phyloP scores from a whole-genome alignment of 352 stramenopile species.

The Pythium phragmitis region DNA sequence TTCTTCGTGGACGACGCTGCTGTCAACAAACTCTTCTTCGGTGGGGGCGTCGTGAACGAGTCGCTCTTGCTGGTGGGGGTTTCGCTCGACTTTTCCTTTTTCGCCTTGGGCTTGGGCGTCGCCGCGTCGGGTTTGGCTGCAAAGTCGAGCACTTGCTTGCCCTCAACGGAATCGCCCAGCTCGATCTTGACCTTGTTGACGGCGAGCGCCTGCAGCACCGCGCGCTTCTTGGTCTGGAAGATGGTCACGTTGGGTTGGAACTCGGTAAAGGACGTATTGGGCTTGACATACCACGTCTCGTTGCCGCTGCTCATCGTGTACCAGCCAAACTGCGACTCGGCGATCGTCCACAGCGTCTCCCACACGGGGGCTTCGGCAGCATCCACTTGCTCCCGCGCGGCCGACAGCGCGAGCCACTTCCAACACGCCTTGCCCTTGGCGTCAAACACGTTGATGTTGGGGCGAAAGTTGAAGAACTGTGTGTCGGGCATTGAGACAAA shows the following conservation, averaged over 20 bases:
- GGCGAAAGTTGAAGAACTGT: slow-evolving; percentile 81
- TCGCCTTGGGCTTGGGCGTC: slow-evolving; percentile 10
- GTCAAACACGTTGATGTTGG: slow-evolving; percentile 84
- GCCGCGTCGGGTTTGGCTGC: slow-evolving; percentile 20
- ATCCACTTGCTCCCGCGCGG: slow-evolving; percentile 26
- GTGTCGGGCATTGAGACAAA: slow-evolving; percentile 78
- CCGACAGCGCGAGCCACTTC: slow-evolving; percentile 61
- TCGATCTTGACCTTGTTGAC: slow-evolving; percentile 48
- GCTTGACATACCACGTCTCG: slow-evolving; percentile 78
- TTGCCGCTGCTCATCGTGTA: slow-evolving; percentile 68
- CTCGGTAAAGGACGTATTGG: slow-evolving; percentile 62
- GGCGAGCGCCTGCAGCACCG: slow-evolving; percentile 63
- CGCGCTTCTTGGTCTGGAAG: slow-evolving; percentile 77
- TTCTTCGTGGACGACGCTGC: slow-evolving; percentile 12
- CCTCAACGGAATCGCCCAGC: slow-evolving; percentile 70
- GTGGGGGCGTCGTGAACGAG: slow-evolving; percentile 23
- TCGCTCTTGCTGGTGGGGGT: slow-evolving; percentile 20
- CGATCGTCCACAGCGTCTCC: slow-evolving; percentile 66
- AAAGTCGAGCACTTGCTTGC: slow-evolving; percentile 60
- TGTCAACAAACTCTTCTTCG: slow-evolving; percentile 11
- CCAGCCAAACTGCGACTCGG: slow-evolving; percentile 59
- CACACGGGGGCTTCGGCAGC: slow-evolving; percentile 38
- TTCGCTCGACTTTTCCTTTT: slow-evolving; percentile 20
- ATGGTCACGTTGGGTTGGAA: slow-evolving; percentile 80
- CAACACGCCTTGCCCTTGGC: slow-evolving; percentile 74